Evolutionary conservation across 2,329 filamentous ascomycete genomes (phyloP), one percentile per base, ranked within the genome.

Genomic region (Arthrobotrys megalospora): DNA sequence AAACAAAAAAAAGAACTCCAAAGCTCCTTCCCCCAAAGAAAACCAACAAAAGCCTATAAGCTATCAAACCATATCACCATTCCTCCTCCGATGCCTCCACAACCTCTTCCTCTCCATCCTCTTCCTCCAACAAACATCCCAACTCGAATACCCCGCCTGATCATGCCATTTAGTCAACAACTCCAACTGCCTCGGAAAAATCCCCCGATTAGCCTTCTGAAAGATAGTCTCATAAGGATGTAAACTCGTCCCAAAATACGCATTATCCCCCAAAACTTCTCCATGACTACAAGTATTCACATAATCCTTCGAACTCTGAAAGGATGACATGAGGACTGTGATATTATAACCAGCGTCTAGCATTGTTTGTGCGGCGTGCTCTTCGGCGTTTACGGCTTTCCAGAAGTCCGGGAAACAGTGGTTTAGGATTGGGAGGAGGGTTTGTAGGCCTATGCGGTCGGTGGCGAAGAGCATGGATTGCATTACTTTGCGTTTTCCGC

Each of bases 401-500:
- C n/a, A 21, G 11, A 64, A 64, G 2, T n/a, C 16, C 1, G 12
- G 3, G 34, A 64, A 64, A 48, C 60, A 64, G n/a, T 52, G 34
- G n/a, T 53, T 43, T 16, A 55, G 3, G 0, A 55, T 32, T 10
- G 84, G 80, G 36, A 85, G 82, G 0, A 85, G 81, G 21, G 84
- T 52, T 12, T 80, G 79, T 72, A 85, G 84, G 78, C 85, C 85
- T 14, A 83, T 70, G 6, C 76, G 55, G 81, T 85, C 84, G 14
- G 84, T 85, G 7, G 84, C 84, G 81, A 81, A 84, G 62, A 85
- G 81, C 82, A 84, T 84, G 41, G 83, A 83, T 75, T 85, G 83
- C 4, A 85, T 80, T 71, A 84, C 84, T 60, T 82, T 82, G 14
- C 41, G 60, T 14, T 47, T 48, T 14, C 43, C 60, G 2, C 19